These are phyloP conservation scores for Aureoboletus auriporus DNA, from an alignment of 768 basidiomycete genomes.

Conservation along the genomic window DNA sequence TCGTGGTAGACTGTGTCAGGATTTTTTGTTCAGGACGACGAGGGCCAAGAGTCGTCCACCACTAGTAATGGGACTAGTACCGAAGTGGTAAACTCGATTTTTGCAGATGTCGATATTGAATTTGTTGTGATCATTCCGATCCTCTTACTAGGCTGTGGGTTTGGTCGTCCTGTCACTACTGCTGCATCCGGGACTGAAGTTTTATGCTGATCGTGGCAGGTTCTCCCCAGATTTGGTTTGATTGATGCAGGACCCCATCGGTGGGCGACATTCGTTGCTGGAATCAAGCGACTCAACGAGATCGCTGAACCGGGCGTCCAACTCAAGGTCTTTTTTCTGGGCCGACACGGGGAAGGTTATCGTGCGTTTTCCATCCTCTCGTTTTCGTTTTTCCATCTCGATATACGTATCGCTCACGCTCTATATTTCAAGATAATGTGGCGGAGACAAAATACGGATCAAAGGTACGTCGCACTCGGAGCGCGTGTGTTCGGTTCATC, in stretches of 20 bases:
- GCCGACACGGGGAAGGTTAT: conserved; percentile 66
- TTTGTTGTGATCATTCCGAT: too few relatives aligned
- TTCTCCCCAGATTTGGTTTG: conserved; percentile 20
- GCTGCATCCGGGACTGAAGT: too few relatives aligned
- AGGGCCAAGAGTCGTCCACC: too few relatives aligned
- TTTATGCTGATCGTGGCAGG: neutral
- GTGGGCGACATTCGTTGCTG: conserved; percentile 43
- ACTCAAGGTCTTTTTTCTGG: conserved; percentile 59
- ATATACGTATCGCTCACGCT: neutral
- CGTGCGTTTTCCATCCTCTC: conserved; percentile 11
- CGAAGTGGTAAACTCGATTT: too few relatives aligned
- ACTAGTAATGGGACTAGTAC: too few relatives aligned
- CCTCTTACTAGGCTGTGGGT: too few relatives aligned
- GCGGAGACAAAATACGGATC: conserved; percentile 64
- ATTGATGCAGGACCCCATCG: conserved; percentile 45
- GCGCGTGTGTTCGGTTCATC: too few relatives aligned
- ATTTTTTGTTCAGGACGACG: too few relatives aligned
- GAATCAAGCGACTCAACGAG: conserved; percentile 37
- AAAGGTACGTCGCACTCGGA: conserved; percentile 22
- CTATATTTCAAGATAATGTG: conserved; percentile 52
- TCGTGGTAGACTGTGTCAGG: too few relatives aligned
- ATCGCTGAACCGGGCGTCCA: conserved; percentile 8
- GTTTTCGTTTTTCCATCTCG: neutral
- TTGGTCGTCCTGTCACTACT: too few relatives aligned
- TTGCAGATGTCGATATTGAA: too few relatives aligned